Evolutionary conservation across 2,329 filamentous ascomycete species (phyloP), one percentile per base, ranked within the genome.

Genomic region (Penicillium capsulatum): DNA sequence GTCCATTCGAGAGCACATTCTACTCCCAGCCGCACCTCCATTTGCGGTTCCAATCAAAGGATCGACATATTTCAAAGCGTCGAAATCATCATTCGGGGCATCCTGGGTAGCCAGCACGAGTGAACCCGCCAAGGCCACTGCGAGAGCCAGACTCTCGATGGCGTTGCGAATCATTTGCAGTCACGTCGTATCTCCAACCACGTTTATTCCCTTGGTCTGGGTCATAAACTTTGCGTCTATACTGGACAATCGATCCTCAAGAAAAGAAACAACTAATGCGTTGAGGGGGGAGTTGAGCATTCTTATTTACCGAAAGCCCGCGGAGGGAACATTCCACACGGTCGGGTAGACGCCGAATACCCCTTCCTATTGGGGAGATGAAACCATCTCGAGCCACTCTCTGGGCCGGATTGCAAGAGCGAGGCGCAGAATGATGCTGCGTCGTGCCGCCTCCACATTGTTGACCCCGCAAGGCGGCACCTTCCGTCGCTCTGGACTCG

Each of bases 1-100:
- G 32, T 17, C 3, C 26, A n/a, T 4, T 14, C 11, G 26, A n/a
- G 9, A 11, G 6, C 9, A 6, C n/a, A 4, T 28, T 11, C 26
- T 6, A 28, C n/a, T 4, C n/a, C 26, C 9, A 7, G 6, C 11
- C 26, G 26, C 42, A 64, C 63, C 64, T 57, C 74, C 76, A 57
- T 74, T 72, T 3, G 64, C 68, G 11, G 74, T 76, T 17, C 76
- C 76, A 43, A 79, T 78, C 4, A 79, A 63, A 7, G 74, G 75
- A 54, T 79, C 61, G 16, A 73, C 57, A 51, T 65, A 68, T 29
- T 66, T 51, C 19, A 73, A 53, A 4, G 66, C 56, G 47, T 71
- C 63, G 27, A 53, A 55, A 7, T 14, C 31, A 16, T 40, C 27
- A 6, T 27, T 29, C 4, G 41, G 34, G 7, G 14, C 11, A 22